phyloP scores from a whole-genome alignment of 257 asterid species.

The Solanum medicagineum region DNA sequence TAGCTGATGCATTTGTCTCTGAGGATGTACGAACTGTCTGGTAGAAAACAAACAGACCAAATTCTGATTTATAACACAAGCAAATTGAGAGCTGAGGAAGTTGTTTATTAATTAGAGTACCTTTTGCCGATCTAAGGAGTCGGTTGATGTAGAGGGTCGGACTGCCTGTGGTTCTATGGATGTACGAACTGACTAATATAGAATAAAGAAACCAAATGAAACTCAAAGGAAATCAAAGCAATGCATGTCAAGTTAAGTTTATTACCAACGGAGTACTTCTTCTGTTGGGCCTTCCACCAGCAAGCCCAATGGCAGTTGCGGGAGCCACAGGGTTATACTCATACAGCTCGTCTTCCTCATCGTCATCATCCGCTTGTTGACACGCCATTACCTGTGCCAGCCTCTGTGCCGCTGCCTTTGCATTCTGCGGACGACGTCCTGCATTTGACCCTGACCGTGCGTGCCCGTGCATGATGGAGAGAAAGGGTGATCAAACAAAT shows the following conservation, averaged over 20 bases:
- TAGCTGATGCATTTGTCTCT: conserved; percentile 15
- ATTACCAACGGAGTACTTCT: conserved; percentile 56
- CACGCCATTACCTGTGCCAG: conserved; percentile 82
- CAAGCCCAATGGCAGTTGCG: conserved; percentile 67
- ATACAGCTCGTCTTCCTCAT: conserved; percentile 61
- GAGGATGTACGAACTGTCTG: conserved; percentile 57
- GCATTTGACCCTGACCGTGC: conserved; percentile 34
- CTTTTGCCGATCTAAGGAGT: background rate
- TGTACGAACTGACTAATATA: conserved; percentile 59
- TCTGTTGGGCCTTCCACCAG: conserved; percentile 48
- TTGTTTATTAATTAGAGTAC: background rate
- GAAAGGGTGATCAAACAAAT: background rate
- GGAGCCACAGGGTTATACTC: conserved; percentile 35
- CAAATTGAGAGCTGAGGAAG: background rate
- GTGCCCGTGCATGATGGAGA: background rate
- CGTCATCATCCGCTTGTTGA: conserved; percentile 55
- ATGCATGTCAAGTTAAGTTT: background rate
- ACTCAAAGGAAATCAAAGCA: background rate
- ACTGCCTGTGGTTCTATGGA: conserved; percentile 23
- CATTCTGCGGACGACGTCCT: conserved; percentile 41
- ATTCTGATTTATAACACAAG: background rate
- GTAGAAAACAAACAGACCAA: conserved; percentile 14
- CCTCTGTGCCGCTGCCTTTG: conserved; percentile 91
- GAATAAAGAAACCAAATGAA: conserved; percentile 5
- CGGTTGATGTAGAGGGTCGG: background rate